Evolutionary conservation across 768 basidiomycete species (phyloP).

Genomic region (Podaxis sp.): DNA sequence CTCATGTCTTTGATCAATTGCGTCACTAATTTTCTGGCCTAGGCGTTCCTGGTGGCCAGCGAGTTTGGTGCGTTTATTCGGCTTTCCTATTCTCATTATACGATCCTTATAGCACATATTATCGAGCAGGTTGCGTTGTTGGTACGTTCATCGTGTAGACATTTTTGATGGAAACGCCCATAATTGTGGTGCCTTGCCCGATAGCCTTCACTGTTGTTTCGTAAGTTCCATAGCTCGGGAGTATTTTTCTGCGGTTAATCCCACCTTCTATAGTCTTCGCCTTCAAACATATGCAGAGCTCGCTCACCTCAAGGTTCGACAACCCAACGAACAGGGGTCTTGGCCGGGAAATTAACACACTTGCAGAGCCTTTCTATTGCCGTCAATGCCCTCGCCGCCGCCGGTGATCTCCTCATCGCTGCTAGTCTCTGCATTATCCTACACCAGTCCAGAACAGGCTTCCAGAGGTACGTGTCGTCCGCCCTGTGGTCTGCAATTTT

Average conservation of each 20-base stretch:
- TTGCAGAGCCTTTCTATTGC: slow-evolving; percentile 37
- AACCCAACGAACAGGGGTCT: not conserved
- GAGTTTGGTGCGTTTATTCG: slow-evolving; percentile 37
- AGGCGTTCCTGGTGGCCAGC: slow-evolving; percentile 34
- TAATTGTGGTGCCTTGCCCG: not conserved
- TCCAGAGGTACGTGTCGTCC: slow-evolving; percentile 33
- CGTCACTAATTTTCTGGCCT: not conserved
- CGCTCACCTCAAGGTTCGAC: slow-evolving; percentile 32
- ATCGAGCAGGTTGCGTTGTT: slow-evolving; percentile 26
- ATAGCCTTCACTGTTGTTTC: slow-evolving; percentile 16
- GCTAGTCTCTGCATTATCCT: slow-evolving; percentile 40
- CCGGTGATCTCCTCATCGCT: slow-evolving; percentile 49
- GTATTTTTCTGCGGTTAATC: not conserved
- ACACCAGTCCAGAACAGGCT: slow-evolving; percentile 47
- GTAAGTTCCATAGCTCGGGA: not conserved
- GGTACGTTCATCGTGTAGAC: slow-evolving; percentile 25
- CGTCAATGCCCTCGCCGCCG: slow-evolving; percentile 45
- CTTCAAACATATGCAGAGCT: slow-evolving; percentile 37
- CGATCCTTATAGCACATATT: not conserved
- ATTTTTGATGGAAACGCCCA: not conserved
- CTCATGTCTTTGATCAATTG: not conserved
- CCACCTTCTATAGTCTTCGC: slow-evolving; percentile 22
- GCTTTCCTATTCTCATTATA: not conserved
- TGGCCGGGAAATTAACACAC: not conserved
- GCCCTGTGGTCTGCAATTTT: not conserved